Percentiles rank a stretch among this genome's conserved stretches.
Evolutionary conservation across 2,329 filamentous ascomycete species (phyloP).

Genomic region (Cadophora sp.): DNA sequence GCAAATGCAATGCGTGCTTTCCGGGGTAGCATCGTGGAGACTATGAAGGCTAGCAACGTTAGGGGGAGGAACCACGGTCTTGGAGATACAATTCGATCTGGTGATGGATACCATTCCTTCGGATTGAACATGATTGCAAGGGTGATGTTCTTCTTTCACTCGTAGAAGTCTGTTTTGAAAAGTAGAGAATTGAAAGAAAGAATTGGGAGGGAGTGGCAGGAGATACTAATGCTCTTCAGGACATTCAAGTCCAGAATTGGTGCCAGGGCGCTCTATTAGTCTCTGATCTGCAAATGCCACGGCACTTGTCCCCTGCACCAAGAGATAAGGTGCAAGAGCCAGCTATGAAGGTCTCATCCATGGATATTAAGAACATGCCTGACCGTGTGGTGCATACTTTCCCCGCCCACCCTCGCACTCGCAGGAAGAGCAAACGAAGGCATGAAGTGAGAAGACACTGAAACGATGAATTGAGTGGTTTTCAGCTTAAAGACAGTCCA

Average conservation of each 20-base stretch:
- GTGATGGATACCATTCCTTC: conserved; percentile 14
- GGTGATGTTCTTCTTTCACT: background rate
- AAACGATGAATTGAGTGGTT: no score
- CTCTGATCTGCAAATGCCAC: background rate
- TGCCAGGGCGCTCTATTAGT: background rate
- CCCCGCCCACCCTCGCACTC: no score
- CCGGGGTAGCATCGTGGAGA: conserved; percentile 5
- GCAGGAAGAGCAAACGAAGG: no score
- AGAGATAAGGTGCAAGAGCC: background rate
- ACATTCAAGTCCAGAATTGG: no score
- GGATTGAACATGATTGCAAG: background rate
- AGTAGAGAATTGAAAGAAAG: background rate
- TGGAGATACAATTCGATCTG: conserved; percentile 6
- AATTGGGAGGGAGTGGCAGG: background rate
- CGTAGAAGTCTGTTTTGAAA: background rate
- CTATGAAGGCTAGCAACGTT: background rate
- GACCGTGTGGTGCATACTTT: no score
- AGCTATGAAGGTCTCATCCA: no score
- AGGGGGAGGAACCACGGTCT: conserved; percentile 18
- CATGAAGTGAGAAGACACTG: no score
- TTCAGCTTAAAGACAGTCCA: no score
- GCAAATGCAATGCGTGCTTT: conserved; percentile 7
- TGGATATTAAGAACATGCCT: no score
- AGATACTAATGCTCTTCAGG: no score
- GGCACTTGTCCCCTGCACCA: background rate